A percentile compares a stretch with the other conserved stretches of the same genome.
Evolutionary conservation across 148 eudicot genomes (phyloP).

Genomic region (Camellia sinensis): DNA sequence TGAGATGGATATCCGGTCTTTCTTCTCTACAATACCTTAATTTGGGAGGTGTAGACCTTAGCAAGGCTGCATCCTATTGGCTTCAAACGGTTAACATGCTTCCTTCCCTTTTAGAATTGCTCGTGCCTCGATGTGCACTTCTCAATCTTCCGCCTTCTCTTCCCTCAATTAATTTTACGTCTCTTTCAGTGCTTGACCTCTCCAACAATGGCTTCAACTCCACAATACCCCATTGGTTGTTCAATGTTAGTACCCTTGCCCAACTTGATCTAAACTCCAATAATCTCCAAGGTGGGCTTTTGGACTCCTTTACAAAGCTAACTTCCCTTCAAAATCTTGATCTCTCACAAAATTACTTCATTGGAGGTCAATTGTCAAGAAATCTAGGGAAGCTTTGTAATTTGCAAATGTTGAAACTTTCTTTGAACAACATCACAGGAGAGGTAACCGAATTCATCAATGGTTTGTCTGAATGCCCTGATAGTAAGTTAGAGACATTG

Average conservation of each 20-base stretch:
- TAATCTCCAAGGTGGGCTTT: too few relatives aligned
- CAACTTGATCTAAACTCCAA: not conserved
- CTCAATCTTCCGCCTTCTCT: slow-evolving; percentile 10
- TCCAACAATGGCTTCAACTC: slow-evolving; percentile 26
- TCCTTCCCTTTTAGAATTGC: slow-evolving; percentile 20
- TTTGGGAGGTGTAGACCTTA: slow-evolving; percentile 16
- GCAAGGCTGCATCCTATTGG: slow-evolving; percentile 13
- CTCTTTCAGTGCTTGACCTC: slow-evolving; percentile 22
- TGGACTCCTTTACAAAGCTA: too few relatives aligned
- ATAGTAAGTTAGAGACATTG: slow-evolving; percentile 14
- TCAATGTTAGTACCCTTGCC: slow-evolving; percentile 17
- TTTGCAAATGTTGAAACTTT: not conserved
- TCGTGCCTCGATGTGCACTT: slow-evolving; percentile 15
- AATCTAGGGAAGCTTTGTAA: slow-evolving; percentile 18
- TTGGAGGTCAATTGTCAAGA: slow-evolving; percentile 3
- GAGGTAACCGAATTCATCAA: slow-evolving; percentile 11
- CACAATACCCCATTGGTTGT: slow-evolving; percentile 24
- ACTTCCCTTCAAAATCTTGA: not conserved
- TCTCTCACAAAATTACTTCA: not conserved
- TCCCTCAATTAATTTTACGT: slow-evolving; percentile 17
- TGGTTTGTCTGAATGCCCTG: slow-evolving; percentile 7
- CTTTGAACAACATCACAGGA: not conserved
- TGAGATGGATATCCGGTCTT: not conserved
- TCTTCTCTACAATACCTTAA: slow-evolving; percentile 14
- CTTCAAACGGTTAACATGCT: slow-evolving; percentile 16